Evolutionary conservation across 768 basidiomycete genomes (phyloP).

Genomic region (Lentinula guzmanii): DNA sequence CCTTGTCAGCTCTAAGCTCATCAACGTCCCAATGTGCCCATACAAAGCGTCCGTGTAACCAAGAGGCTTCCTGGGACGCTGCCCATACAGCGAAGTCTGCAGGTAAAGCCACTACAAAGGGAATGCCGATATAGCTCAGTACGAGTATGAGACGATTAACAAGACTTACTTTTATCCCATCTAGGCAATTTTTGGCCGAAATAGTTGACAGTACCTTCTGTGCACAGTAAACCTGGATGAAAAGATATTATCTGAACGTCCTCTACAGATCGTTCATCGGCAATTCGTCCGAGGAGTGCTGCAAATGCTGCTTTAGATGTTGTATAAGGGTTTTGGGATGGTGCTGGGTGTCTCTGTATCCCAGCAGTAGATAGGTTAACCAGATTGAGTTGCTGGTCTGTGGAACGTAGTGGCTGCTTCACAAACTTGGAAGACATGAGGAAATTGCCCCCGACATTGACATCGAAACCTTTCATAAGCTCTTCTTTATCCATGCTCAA

Average conservation of each 20-base stretch:
- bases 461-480: background rate
- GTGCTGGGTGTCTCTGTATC: background rate
- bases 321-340: background rate
- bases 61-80: background rate
- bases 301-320: background rate
- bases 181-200: background rate
- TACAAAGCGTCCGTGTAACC: conserved; percentile 2
- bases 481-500: background rate
- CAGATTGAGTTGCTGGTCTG: background rate
- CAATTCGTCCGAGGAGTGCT: background rate
- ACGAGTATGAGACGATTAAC: background rate
- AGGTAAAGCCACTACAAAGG: background rate
- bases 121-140: background rate
- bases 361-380: background rate
- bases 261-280: background rate
- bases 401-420: background rate
- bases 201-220: background rate
- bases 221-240: background rate
- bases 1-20: background rate
- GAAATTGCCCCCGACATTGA: background rate
- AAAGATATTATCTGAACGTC: conserved; percentile 1
- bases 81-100: background rate
- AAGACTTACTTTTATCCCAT: background rate
- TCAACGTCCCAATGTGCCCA: conserved; percentile 5
- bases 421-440: background rate